These are phyloP conservation scores for Globisporangium irregulare DNA, from an alignment of 352 stramenopile species.

Conservation along the genomic window DNA sequence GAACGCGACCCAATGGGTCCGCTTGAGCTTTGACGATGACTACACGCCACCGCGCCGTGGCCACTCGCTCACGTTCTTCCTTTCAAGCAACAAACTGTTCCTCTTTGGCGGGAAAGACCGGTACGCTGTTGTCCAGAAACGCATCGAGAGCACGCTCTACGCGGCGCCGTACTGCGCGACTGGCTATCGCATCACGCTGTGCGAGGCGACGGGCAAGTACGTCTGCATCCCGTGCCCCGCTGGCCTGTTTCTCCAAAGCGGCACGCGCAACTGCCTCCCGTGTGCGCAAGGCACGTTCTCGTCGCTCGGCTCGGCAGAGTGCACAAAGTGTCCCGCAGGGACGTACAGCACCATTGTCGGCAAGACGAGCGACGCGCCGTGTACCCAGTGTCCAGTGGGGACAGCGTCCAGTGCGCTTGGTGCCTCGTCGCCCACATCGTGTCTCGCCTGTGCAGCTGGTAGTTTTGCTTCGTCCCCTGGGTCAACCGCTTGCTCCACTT, in stretches of 20 bases:
- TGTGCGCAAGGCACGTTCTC: conserved; percentile 52
- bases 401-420: conserved; percentile 42
- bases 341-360: conserved; percentile 45
- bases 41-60: conserved; percentile 47
- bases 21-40: conserved; percentile 44
- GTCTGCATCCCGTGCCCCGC: conserved; percentile 62
- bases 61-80: conserved; percentile 50
- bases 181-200: conserved; percentile 57
- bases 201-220: conserved; percentile 43
- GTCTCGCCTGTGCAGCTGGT: conserved; percentile 26
- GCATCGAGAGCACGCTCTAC: conserved; percentile 52
- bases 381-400: conserved; percentile 44
- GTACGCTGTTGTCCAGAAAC: conserved; percentile 52
- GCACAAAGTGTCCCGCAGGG: conserved; percentile 41
- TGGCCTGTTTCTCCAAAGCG: conserved; percentile 52
- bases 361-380: conserved; percentile 35
- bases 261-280: conserved; percentile 45
- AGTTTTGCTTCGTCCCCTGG: conserved; percentile 25
- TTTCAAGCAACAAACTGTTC: conserved; percentile 28
- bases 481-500: conserved; percentile 20
- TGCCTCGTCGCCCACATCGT: conserved; percentile 28
- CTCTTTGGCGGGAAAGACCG: conserved; percentile 67
- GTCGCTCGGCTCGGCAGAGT: conserved; percentile 33
- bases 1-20: conserved; percentile 65
- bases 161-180: conserved; percentile 42